Evolutionary conservation across 163 green algal species (phyloP), one percentile per base, ranked within the genome.

Genomic region (Coccomyxa subellipsoidea): DNA sequence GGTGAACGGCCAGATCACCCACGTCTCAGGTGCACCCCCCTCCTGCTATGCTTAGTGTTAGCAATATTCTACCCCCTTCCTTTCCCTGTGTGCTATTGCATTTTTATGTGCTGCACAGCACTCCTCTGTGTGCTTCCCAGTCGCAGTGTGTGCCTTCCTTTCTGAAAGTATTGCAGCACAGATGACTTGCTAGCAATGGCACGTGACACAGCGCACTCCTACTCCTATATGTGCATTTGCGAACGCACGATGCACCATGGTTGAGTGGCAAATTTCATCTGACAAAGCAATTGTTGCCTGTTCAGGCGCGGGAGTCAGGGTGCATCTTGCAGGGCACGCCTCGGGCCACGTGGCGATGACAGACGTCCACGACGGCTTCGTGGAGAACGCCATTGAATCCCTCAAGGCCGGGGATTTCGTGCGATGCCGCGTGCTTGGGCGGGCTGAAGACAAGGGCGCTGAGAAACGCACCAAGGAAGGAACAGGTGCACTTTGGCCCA

Each of bases 291-390:
- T 59, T 12, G 23, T 59, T 5, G 47, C 5, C 4, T 59, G 1
- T 78, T 0, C 80, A 71, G 90, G 90, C 53, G 73, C 66, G 12
- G 90, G 92, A 9, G 83, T 97, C 70, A 85, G 87, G 54, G 88
- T 97, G 38, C 84, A 91, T 83, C 77, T 97, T 25, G 85, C 87
- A 7, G 35, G 37, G 0, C 35, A 83, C n/a, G 25, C 32, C 21
- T 73, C 77, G 35, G 93, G 90, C 29, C 34, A 82, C 6, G 92
- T 93, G 7, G 80, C 88, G 10, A 38, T 98, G 0, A 95, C 92
- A 23, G 95, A 98, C 80, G 80, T 98, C 0, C 90, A 95, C 76
- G 93, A 97, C 73, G 37, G 4, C 2, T 93, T 82, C 38, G 87
- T 95, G 40, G 35, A 83, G 23, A 89, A 96, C 29, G 93, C 92